phyloP scores from a whole-genome alignment of 352 stramenopile genomes.

The Pythium dissimile region DNA sequence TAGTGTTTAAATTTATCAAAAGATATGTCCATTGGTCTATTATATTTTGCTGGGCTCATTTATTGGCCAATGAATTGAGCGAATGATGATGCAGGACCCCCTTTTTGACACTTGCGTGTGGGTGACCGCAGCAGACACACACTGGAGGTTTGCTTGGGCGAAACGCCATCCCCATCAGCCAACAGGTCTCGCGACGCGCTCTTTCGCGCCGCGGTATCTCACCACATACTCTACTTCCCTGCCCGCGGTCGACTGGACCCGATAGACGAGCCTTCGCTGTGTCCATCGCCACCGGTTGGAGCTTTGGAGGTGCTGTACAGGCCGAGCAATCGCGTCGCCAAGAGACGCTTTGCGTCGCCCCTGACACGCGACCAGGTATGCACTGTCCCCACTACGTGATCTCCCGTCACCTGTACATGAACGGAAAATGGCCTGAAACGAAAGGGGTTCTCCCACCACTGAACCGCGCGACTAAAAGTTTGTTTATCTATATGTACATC shows the following conservation, averaged over 20 bases:
- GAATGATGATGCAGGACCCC: background rate
- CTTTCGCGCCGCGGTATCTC: slow-evolving; percentile 17
- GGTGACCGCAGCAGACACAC: slow-evolving; percentile 19
- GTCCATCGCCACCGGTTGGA: background rate
- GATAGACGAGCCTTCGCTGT: background rate
- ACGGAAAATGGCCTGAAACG: too few relatives aligned
- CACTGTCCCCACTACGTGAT: too few relatives aligned
- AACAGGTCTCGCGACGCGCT: too few relatives aligned
- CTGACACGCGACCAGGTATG: too few relatives aligned
- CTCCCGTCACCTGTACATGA: too few relatives aligned
- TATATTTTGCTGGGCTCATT: too few relatives aligned
- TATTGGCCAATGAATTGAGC: too few relatives aligned
- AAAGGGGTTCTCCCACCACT: too few relatives aligned
- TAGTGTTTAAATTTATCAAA: too few relatives aligned
- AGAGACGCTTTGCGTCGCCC: too few relatives aligned
- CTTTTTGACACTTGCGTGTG: slow-evolving; percentile 20
- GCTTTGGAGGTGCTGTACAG: background rate
- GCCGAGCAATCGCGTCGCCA: slow-evolving; percentile 2
- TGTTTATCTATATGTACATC: background rate
- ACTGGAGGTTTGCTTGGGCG: slow-evolving; percentile 24
- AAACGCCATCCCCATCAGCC: slow-evolving; percentile 27
- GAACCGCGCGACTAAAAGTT: too few relatives aligned
- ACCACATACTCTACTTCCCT: background rate
- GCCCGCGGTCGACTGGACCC: background rate
- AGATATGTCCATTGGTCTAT: too few relatives aligned